Evolutionary conservation across 371 early-diverging fungal species (phyloP).

Genomic region (Mucor velutinosus): DNA sequence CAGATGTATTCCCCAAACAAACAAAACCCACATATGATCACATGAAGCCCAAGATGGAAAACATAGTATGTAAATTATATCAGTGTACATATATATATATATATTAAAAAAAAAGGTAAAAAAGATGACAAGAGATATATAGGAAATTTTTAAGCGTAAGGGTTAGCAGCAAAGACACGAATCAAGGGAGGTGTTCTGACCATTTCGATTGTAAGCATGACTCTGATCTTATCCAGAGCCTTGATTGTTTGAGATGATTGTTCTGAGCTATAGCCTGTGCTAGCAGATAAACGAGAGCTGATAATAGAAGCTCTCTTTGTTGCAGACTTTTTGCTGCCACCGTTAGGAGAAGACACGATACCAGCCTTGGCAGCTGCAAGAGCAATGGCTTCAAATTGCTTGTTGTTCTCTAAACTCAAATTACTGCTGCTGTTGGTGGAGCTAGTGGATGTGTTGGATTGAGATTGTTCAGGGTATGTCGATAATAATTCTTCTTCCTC

Average conservation of each 20-base stretch:
- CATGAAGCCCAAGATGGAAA: too few relatives aligned
- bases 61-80: too few relatives aligned
- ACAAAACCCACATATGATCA: too few relatives aligned
- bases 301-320: constrained; percentile 38
- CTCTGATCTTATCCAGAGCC: constrained; percentile 62
- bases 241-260: constrained; percentile 61
- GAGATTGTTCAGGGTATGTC: constrained; percentile 25
- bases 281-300: constrained; percentile 39
- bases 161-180: constrained; percentile 68
- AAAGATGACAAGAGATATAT: too few relatives aligned
- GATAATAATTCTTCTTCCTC: constrained; percentile 42
- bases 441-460: constrained; percentile 10
- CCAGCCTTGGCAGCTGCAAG: constrained; percentile 19
- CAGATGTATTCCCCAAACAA: too few relatives aligned
- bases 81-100: too few relatives aligned
- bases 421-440: constrained; percentile 26
- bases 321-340: constrained; percentile 17
- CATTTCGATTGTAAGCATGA: constrained; percentile 67
- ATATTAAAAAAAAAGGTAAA: too few relatives aligned
- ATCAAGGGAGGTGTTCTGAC: constrained; percentile 71
- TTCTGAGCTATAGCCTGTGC: constrained; percentile 43
- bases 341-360: background rate
- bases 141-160: constrained; percentile 29
- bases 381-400: constrained; percentile 19
- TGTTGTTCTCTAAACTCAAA: constrained; percentile 18